Percentiles rank a stretch among this genome's conserved stretches.
These are phyloP conservation scores for Suillus occidentalis DNA, from an alignment of 768 basidiomycete species.

Conservation along the genomic window DNA sequence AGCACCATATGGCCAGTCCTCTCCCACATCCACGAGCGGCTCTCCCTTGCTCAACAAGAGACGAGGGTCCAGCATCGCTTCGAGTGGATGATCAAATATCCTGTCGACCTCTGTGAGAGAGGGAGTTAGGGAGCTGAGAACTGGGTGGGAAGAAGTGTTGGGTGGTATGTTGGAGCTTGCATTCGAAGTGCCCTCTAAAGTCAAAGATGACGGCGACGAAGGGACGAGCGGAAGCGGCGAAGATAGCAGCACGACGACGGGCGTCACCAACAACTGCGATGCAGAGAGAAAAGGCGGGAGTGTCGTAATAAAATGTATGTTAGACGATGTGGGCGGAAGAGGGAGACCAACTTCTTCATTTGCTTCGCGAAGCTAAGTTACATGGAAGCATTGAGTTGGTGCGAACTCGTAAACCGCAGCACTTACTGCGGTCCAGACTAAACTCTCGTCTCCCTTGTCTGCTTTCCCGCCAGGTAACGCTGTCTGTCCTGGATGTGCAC, in stretches of 20 bases:
- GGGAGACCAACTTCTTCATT: conserved; percentile 82
- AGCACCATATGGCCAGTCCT: conserved; percentile 76
- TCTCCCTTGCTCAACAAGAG: conserved; percentile 41
- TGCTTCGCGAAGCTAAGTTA: conserved; percentile 72
- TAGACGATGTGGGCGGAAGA: conserved; percentile 40
- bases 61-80: conserved; percentile 65
- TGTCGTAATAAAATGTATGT: conserved; percentile 58
- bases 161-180: conserved; percentile 11
- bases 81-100: conserved; percentile 81
- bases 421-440: conserved; percentile 76
- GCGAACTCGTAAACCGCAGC: not conserved
- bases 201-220: not conserved
- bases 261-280: conserved; percentile 71
- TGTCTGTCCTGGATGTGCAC: conserved; percentile 79
- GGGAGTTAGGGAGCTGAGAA: conserved; percentile 55
- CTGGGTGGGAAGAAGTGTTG: not conserved
- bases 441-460: conserved; percentile 62
- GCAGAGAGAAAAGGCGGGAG: conserved; percentile 70
- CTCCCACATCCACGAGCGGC: conserved; percentile 53
- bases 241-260: conserved; percentile 72
- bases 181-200: not conserved
- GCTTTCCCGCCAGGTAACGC: conserved; percentile 82
- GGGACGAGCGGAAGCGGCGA: conserved; percentile 2
- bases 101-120: conserved; percentile 68
- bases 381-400: not conserved